A percentile compares a stretch with the other conserved stretches of the same genome.
Conservation (phyloP, 2,329 filamentous ascomycete genomes). For the Zalaria obscura region DNA sequence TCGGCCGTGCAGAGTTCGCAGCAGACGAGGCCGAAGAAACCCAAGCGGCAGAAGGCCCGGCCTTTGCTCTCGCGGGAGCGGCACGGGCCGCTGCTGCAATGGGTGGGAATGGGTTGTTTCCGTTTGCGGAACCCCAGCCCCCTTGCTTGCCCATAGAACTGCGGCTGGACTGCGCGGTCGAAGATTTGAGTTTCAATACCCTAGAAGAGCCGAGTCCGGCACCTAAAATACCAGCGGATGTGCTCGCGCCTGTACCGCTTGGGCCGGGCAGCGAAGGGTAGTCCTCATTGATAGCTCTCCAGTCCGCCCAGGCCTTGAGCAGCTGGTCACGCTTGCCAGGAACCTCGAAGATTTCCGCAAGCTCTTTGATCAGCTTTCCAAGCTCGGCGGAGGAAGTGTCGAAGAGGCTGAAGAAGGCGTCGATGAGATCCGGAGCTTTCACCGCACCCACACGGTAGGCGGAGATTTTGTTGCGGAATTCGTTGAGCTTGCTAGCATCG, state of each 20-base stretch:
- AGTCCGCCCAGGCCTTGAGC: conserved; percentile 81
- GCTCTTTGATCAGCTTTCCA: conserved; percentile 78
- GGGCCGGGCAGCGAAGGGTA: conserved; percentile 78
- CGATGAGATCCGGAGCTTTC: conserved; percentile 63
- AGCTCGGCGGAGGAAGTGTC: conserved; percentile 66
- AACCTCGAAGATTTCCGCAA: conserved; percentile 86
- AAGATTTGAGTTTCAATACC: conserved; percentile 55
- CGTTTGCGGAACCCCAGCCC: conserved; percentile 39
- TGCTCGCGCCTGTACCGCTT: conserved; percentile 45
- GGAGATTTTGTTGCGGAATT: conserved; percentile 70
- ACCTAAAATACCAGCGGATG: conserved; percentile 28
- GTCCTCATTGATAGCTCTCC: conserved; percentile 91
- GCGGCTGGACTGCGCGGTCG: conserved; percentile 52
- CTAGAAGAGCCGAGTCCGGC: conserved; percentile 43
- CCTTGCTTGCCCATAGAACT: conserved; percentile 42
- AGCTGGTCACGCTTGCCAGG: conserved; percentile 57
- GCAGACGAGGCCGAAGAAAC: conserved; percentile 10
- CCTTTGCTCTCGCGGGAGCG: conserved; percentile 1
- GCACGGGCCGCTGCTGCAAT: conserved; percentile 1
- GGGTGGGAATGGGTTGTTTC: conserved; percentile 9
- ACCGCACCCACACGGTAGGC: conserved; percentile 58
- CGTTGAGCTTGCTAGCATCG: conserved; percentile 56
- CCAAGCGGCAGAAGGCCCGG: not conserved
- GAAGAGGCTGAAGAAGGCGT: conserved; percentile 77
- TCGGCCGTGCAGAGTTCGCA: conserved; percentile 12